Percentiles rank a stretch among this genome's conserved stretches.
Conservation (phyloP, 2,329 filamentous ascomycete genomes). For the Monilinia vaccinii-corymbosi region DNA sequence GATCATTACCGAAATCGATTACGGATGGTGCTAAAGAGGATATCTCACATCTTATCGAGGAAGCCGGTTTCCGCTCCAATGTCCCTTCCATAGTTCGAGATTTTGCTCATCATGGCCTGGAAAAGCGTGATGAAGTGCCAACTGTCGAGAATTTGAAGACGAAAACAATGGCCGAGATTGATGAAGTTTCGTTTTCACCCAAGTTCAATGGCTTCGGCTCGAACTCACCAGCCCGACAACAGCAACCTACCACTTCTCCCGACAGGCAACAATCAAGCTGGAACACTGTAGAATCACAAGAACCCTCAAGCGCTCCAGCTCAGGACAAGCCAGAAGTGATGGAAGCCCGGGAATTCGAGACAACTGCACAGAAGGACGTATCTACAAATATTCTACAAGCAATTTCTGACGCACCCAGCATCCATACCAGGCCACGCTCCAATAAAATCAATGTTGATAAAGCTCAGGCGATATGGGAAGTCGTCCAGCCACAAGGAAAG, state of each 20-base stretch:
- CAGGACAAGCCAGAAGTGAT: not conserved
- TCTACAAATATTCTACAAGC: not conserved
- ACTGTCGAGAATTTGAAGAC: slow-evolving; percentile 19
- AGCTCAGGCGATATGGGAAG: slow-evolving; percentile 18
- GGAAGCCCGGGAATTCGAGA: not conserved
- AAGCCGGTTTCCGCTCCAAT: slow-evolving; percentile 39
- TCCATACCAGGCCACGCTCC: not conserved
- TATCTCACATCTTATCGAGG: slow-evolving; percentile 37
- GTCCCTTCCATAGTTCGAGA: slow-evolving; percentile 32
- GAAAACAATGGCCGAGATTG: slow-evolving; percentile 19
- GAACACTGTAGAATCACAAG: slow-evolving; percentile 16
- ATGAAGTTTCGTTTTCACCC: slow-evolving; percentile 22
- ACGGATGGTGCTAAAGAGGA: slow-evolving; percentile 29
- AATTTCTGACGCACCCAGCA: not conserved
- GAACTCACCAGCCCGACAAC: slow-evolving; percentile 14
- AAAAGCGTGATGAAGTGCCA: slow-evolving; percentile 20
- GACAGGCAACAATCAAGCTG: slow-evolving; percentile 19
- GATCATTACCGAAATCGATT: slow-evolving; percentile 19
- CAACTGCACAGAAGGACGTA: not conserved
- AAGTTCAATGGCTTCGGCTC: slow-evolving; percentile 28
- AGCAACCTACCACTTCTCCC: slow-evolving; percentile 1
- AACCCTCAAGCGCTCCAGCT: slow-evolving; percentile 1
- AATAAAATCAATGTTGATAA: slow-evolving; percentile 9
- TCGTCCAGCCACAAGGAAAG: slow-evolving; percentile 11
- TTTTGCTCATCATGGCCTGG: slow-evolving; percentile 21